phyloP scores from a whole-genome alignment of 352 stramenopile genomes.

The Globisporangium carolinianum region DNA sequence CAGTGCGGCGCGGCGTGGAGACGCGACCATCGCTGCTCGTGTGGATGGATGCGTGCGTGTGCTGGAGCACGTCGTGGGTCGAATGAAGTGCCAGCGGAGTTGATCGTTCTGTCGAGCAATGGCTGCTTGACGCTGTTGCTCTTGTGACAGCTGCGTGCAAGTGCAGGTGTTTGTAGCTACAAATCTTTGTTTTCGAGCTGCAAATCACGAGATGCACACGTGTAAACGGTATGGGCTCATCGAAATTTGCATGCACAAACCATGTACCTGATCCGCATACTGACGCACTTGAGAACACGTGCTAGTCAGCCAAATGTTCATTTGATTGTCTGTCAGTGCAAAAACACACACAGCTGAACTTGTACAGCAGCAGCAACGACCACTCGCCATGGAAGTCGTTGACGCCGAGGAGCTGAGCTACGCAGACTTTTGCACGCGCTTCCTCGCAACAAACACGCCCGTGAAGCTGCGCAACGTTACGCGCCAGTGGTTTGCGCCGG shows the following conservation, averaged over 20 bases:
- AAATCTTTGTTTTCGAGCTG: neutral
- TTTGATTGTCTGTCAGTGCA: neutral
- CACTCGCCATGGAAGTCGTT: conserved; percentile 38
- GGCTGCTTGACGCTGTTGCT: too few relatives aligned
- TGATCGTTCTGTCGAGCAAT: neutral
- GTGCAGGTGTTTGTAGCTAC: neutral
- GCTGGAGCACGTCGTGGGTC: too few relatives aligned
- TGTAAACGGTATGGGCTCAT: neutral
- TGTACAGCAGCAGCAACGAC: neutral
- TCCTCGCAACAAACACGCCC: conserved; percentile 60
- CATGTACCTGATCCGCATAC: too few relatives aligned
- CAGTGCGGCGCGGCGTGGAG: neutral
- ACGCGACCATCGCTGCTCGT: neutral
- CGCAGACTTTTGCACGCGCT: conserved; percentile 61
- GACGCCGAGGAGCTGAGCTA: conserved; percentile 55
- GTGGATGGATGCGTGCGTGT: too few relatives aligned
- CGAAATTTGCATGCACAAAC: too few relatives aligned
- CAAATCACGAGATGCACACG: neutral
- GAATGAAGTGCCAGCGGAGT: too few relatives aligned
- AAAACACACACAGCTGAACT: neutral
- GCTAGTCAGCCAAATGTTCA: neutral
- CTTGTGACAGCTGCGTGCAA: too few relatives aligned
- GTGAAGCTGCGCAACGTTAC: conserved; percentile 64
- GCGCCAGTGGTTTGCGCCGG: conserved; percentile 20
- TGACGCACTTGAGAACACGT: neutral